Evolutionary conservation across 176 grass and related monocot genomes (phyloP), one percentile per base, ranked within the genome.

Genomic region (Eleusine coracana): DNA sequence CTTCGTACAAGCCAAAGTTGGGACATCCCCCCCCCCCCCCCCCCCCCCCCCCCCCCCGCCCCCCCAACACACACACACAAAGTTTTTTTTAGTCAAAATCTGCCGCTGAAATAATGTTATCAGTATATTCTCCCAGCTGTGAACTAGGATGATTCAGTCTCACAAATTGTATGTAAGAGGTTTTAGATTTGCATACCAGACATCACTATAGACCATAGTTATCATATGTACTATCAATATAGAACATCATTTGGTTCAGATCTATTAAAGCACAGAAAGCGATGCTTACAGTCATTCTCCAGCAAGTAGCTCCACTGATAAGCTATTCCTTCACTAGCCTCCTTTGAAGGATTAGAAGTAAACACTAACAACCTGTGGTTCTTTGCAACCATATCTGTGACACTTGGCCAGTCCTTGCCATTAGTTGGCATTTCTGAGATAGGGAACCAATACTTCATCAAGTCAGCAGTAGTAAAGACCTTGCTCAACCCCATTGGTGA

Each of bases 241-340:
- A 0, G 0, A 18, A 64, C 52, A 46, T 17, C 44, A 51, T 72
- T 71, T n/a, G 40, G 14, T 29, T 58, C 31, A 74, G 5, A 46
- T 46, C 36, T 66, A 67, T 17, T 60, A 38, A 75, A 83, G 51
- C 25, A 61, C 17, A 73, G 1, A 23, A 68, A 63, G 27, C 34
- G 11, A 68, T 81, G 86, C 88, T 93, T 92, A 98, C 96, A 54
- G 59, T 98, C 96, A 85, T 98, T 98, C 70, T 98, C 96, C 87
- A 98, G 58, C 85, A 95, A 87, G 75, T 98, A 92, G 28, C 78
- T 85, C 96, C 96, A 98, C 20, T 98, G 96, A 73, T 92, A 98
- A 51, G 96, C 89, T 75, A 98, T 98, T 68, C 91, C 96, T 80
- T 95, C 96, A 18, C 45, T 95, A 68, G 92, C 88, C 84, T 98